These are phyloP conservation scores for Podospora appendiculata DNA, from an alignment of 495 filamentous ascomycete species.

Conservation along the genomic window DNA sequence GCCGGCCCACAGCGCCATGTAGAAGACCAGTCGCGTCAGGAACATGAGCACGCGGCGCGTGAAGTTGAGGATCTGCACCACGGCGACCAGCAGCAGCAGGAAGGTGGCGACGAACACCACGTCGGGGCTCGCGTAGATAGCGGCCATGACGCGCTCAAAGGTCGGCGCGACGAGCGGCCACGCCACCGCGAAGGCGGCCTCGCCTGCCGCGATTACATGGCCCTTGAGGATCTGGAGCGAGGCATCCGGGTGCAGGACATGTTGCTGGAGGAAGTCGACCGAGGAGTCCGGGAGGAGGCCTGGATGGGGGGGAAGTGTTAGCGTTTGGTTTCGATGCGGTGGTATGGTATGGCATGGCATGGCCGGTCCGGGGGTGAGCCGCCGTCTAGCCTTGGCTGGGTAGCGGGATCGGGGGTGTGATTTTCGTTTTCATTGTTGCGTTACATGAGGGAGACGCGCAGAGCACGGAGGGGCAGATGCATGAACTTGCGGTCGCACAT, in stretches of 20 bases:
- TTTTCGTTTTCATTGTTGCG: too few relatives aligned
- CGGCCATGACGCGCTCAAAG: constrained; percentile 29
- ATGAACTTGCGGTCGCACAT: too few relatives aligned
- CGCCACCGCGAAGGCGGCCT: neutral
- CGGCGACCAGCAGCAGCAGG: constrained; percentile 46
- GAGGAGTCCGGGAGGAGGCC: constrained; percentile 33
- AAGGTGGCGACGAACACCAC: constrained; percentile 50
- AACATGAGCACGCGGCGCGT: constrained; percentile 61
- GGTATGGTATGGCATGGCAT: too few relatives aligned
- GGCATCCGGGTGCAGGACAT: constrained; percentile 29
- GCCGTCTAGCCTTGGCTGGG: too few relatives aligned
- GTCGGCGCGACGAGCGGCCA: constrained; percentile 39
- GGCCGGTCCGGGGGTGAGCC: too few relatives aligned
- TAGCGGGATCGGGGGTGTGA: too few relatives aligned
- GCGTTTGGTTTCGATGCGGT: neutral
- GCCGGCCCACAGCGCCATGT: constrained; percentile 50
- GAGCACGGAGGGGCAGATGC: too few relatives aligned
- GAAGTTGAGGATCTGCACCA: constrained; percentile 59
- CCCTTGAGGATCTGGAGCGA: constrained; percentile 26
- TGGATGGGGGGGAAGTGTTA: constrained; percentile 4
- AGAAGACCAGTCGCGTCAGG: constrained; percentile 56
- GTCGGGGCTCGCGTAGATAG: constrained; percentile 44
- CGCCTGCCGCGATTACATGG: neutral
- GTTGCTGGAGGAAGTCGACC: constrained; percentile 25
- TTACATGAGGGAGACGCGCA: too few relatives aligned